A percentile compares a stretch with the other conserved stretches of the same genome.
These are phyloP conservation scores for Daldinia sp. DNA, from an alignment of 2,329 filamentous ascomycete species.

Conservation along the genomic window DNA sequence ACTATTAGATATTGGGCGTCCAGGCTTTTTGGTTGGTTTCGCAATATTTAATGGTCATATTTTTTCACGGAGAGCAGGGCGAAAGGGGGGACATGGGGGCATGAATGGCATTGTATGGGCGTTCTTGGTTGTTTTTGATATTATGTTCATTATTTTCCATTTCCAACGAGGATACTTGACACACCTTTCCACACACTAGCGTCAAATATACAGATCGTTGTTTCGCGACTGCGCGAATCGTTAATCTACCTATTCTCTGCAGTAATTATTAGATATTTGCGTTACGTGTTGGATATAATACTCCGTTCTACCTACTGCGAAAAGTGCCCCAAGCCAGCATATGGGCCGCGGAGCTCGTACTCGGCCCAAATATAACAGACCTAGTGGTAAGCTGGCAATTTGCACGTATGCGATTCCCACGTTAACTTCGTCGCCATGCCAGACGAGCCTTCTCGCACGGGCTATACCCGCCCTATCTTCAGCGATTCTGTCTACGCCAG, in stretches of 20 bases:
- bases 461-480: no score
- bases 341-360: neutral
- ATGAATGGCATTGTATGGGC: constrained; percentile 47
- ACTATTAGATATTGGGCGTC: constrained; percentile 41
- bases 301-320: neutral
- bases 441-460: neutral
- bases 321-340: neutral
- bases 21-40: constrained; percentile 33
- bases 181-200: constrained; percentile 8
- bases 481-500: no score
- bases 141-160: constrained; percentile 23
- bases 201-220: constrained; percentile 23
- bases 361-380: neutral
- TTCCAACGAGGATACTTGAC: constrained; percentile 12
- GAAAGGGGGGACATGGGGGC: constrained; percentile 24
- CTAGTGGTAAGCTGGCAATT: neutral
- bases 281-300: neutral
- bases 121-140: constrained; percentile 41
- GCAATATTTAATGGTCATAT: constrained; percentile 12
- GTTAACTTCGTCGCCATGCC: neutral
- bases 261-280: neutral
- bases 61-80: constrained; percentile 34
- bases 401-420: neutral
- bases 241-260: constrained; percentile 3
- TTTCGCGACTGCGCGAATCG: constrained; percentile 18